Evolutionary conservation across 805 yeast genomes (phyloP).

Genomic region (Metschnikowia picachoensis): DNA sequence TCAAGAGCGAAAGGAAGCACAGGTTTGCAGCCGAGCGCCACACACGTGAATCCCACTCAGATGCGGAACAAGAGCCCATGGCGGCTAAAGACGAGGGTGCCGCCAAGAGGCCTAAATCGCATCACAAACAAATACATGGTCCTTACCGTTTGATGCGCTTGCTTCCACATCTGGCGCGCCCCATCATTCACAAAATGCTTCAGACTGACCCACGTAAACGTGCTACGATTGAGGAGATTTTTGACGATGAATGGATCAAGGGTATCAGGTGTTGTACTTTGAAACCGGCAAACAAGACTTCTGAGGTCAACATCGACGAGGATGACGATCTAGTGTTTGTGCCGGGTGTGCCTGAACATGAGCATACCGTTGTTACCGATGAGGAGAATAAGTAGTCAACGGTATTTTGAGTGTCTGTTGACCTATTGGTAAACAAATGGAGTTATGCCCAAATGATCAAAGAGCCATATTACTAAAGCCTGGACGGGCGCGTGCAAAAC

Average conservation of each 20-base stretch:
- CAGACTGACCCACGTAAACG: constrained; percentile 57
- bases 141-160: constrained; percentile 79
- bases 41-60: constrained; percentile 6
- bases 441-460: no score
- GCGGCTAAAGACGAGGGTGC: constrained; percentile 5
- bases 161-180: constrained; percentile 80
- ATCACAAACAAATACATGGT: constrained; percentile 65
- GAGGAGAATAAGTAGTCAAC: constrained; percentile 4
- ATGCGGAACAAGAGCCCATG: constrained; percentile 6
- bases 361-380: constrained; percentile 34
- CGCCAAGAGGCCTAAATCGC: constrained; percentile 30
- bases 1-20: constrained; percentile 33
- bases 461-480: no score
- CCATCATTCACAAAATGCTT: constrained; percentile 64
- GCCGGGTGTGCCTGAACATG: constrained; percentile 37
- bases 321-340: constrained; percentile 36
- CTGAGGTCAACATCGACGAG: constrained; percentile 28
- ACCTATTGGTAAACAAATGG: no score
- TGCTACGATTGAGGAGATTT: constrained; percentile 63
- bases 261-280: constrained; percentile 61
- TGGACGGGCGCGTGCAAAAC: no score
- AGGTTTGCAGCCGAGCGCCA: constrained; percentile 23
- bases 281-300: constrained; percentile 20
- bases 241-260: constrained; percentile 67
- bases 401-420: no score